Percentiles rank a stretch among this genome's conserved stretches.
Evolutionary conservation across 306 rosid genomes (phyloP).

Genomic region (Alnus glutinosa): DNA sequence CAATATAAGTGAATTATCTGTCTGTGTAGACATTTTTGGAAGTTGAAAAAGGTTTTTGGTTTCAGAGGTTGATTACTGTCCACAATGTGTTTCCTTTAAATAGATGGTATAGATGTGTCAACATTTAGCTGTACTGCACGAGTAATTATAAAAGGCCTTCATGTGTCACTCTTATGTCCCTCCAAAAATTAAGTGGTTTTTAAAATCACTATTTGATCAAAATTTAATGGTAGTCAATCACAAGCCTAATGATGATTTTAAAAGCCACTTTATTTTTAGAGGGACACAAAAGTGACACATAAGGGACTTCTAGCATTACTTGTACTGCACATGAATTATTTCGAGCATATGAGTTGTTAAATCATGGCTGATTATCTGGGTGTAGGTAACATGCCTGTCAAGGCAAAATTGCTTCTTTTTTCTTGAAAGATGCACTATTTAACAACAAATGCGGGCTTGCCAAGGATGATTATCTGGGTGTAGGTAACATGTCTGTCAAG

Average conservation of each 20-base stretch:
- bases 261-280: too few species aligned
- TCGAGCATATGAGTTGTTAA: not conserved
- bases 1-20: not conserved
- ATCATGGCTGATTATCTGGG: not conserved
- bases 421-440: not conserved
- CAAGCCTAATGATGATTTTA: too few species aligned
- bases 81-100: conserved; percentile 2
- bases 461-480: not conserved
- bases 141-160: too few species aligned
- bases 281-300: too few species aligned
- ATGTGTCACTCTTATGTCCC: too few species aligned
- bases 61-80: not conserved
- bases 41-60: not conserved
- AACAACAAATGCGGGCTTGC: not conserved
- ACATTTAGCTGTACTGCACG: not conserved
- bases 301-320: too few species aligned
- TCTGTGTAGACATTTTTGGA: not conserved
- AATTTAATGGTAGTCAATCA: too few species aligned
- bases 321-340: not conserved
- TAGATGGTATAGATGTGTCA: not conserved
- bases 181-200: too few species aligned
- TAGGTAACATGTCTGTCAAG: not conserved
- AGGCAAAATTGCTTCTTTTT: not conserved
- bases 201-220: too few species aligned
- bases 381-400: not conserved